Evolutionary conservation across 2,329 filamentous ascomycete genomes (phyloP).

Genomic region (Trichoderma oligosporum): DNA sequence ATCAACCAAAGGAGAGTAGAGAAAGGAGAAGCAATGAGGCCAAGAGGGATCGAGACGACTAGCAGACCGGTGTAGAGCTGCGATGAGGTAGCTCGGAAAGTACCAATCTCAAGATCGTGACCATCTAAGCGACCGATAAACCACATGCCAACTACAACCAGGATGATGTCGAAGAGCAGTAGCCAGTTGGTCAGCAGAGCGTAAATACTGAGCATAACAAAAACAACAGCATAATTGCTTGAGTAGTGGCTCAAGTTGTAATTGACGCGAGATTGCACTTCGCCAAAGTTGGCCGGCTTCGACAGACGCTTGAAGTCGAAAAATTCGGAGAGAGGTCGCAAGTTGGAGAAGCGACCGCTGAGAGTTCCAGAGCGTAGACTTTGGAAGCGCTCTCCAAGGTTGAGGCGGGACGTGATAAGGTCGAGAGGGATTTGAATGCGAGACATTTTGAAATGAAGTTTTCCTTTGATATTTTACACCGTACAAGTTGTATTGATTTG

Average conservation of each 20-base stretch:
- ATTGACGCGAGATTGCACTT: slow-evolving; percentile 88
- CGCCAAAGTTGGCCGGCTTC: slow-evolving; percentile 86
- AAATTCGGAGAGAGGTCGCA: slow-evolving; percentile 89
- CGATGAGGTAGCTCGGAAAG: slow-evolving; percentile 76
- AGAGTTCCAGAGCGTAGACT: slow-evolving; percentile 76
- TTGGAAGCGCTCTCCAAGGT: slow-evolving; percentile 79
- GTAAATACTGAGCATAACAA: slow-evolving; percentile 94
- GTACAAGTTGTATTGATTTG: background rate
- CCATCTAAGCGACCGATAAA: slow-evolving; percentile 88
- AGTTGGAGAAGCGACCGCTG: slow-evolving; percentile 81
- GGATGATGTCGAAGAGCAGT: slow-evolving; percentile 86
- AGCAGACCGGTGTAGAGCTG: slow-evolving; percentile 91
- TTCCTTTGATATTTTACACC: background rate
- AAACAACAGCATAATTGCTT: slow-evolving; percentile 94
- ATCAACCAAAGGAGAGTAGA: slow-evolving; percentile 89
- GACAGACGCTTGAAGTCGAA: slow-evolving; percentile 92
- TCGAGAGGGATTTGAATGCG: slow-evolving; percentile 92
- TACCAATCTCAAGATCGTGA: slow-evolving; percentile 80
- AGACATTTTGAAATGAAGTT: slow-evolving; percentile 55
- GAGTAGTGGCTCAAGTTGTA: slow-evolving; percentile 98
- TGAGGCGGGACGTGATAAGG: slow-evolving; percentile 84
- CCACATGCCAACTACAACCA: slow-evolving; percentile 83
- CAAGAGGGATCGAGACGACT: slow-evolving; percentile 77
- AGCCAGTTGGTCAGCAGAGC: slow-evolving; percentile 81
- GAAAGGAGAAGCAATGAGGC: slow-evolving; percentile 80